Base-by-base conservation (phyloP, 345 rosid species). In the Camelina sativa region DNA sequence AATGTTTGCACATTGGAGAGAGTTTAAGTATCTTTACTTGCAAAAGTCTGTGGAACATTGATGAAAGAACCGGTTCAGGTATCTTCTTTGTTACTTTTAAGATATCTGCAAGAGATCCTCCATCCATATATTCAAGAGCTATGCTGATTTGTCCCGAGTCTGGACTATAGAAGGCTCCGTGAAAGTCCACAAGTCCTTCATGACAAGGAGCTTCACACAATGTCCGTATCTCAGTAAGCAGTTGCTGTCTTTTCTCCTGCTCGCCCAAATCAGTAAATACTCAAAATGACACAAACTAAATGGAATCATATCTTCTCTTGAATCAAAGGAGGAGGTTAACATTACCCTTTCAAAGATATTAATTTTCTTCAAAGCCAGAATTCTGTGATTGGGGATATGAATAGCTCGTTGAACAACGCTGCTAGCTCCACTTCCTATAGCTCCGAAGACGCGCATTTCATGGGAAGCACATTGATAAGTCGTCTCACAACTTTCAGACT, bases 401-500 rank as follows among this genome's bases (percentile, higher is more conserved):
- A 94, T 84, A 72, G 97, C 98, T 75, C 98, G 88, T 82, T 87
- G 98, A 78, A 94, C 98, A 67, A 94, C 95, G 46, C 98, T 94
- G 80, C 98, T 94, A 22, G 98, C 98, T 47, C 97, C 97, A 59
- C 91, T 91, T 23, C 98, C 97, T 55, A 94, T 94, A 56, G 97
- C 90, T 71, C 98, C 98, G 62, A 87, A 94, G 69, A 86, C 80
- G 68, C 91, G 80, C 98, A 94, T 94, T 82, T 94, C 98, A 56
- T 85, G 82, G 7, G 98, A 94, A 62, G 97, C 98, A 85, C 97
- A 91, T 54, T 79, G 84, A 75, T 88, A 94, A 0, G 92, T 91
- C 50, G 87, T 94, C 81, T 91, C 96, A 0, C 77, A 71, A 20
- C 74, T 83, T 47, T 91, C 98, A 0, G 84, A 66, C 62, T 87